Base-by-base conservation (phyloP, 176 grass and related monocot species). In the Oryza glumipatula region DNA sequence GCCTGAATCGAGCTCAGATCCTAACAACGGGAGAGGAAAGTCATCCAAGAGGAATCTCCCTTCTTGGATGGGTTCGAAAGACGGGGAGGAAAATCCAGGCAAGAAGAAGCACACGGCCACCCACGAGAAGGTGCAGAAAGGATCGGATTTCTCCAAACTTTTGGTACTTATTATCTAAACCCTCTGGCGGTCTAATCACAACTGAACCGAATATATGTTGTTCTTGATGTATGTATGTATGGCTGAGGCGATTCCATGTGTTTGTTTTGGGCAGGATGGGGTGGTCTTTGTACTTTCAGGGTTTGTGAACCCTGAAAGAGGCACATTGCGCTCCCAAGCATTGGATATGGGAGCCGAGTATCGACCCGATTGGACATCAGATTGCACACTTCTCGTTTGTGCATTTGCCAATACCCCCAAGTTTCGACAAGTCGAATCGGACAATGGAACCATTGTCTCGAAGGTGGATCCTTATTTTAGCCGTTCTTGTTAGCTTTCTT, bases 301-400 rank as follows among this genome's bases (percentile, higher is more conserved):
- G 82, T 96, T 99, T 73, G 90, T 96, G 39, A 99, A 99, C 80
- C 90, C 97, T 51, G 90, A 96, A 82, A 92, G 97, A 67, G 56
- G 93, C 72, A 89, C 85, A 21, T 71, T 99, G 58, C 87, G 91
- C 26, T 92, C 90, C 23, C 91, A 96, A 46, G 93, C 91, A 46
- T 87, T 94, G 72, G 97, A 96, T 39, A 94, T 96, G 91, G 97
- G 97, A 19, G 97, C 94, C 4, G 89, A 89, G 63, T 99, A 94
- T 84, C 83, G 78, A 39, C 88, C 94, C 1, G 97, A 96, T 74
- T 99, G 97, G 97, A 86, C 84, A 23, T 84, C 88, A 0, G 89
- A 96, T 80, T 92, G 94, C 79, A 96, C 91, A 43, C 90, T 99
- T 80, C 97, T 99, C 88, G 86, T 99, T 44, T 96, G 94, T 82